Percentiles rank a stretch among this genome's conserved stretches.
Conservation (phyloP, 2,329 filamentous ascomycete genomes). For the Penicillium brasilianum region DNA sequence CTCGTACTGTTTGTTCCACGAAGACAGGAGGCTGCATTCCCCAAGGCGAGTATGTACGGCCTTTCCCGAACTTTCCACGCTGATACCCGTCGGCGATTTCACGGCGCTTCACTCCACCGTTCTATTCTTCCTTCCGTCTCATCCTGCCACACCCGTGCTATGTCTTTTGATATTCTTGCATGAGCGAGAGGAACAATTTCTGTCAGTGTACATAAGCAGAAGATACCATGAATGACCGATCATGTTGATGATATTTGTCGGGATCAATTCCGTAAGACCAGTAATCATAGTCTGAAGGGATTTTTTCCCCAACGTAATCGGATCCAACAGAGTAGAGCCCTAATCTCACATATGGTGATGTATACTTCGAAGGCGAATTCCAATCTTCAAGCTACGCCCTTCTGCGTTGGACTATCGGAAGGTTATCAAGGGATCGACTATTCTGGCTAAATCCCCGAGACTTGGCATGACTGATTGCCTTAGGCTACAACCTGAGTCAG, state of each 20-base stretch:
- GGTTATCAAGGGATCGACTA: no score
- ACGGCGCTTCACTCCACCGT: background rate
- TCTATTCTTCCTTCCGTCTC: conserved; percentile 1
- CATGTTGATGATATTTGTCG: conserved; percentile 8
- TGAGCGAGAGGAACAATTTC: conserved; percentile 22
- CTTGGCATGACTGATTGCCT: background rate
- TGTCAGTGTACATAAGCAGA: conserved; percentile 30
- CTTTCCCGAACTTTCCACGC: background rate
- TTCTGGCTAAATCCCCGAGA: background rate
- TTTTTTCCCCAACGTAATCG: no score
- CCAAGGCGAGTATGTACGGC: background rate
- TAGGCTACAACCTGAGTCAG: background rate
- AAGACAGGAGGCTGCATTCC: background rate
- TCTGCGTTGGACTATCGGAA: no score
- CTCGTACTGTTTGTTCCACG: background rate
- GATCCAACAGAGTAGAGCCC: no score
- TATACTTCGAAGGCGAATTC: no score
- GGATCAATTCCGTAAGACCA: background rate
- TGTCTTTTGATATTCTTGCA: conserved; percentile 26
- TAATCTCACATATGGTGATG: no score
- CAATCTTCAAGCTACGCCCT: no score
- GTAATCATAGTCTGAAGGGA: background rate
- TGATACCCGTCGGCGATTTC: conserved; percentile 1
- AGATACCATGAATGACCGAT: conserved; percentile 31
- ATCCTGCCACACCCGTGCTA: background rate